A percentile compares a stretch with the other conserved stretches of the same genome.
Evolutionary conservation across 164 flowering plant genomes (phyloP).

Genomic region (Umbilicus rupestris): DNA sequence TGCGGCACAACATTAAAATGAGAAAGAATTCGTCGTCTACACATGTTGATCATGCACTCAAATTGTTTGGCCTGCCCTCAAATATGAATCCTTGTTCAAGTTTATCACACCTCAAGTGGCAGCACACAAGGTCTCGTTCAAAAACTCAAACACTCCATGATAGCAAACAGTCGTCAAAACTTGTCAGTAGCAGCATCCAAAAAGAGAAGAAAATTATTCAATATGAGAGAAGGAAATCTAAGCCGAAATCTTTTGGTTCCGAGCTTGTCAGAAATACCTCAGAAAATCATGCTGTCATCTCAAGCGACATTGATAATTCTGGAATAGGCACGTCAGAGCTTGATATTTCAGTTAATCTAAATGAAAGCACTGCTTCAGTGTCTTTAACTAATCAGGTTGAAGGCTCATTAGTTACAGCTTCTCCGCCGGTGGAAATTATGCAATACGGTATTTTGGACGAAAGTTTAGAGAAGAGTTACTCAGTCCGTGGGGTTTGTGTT

Average conservation of each 20-base stretch:
- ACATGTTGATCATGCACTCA: conserved; percentile 46
- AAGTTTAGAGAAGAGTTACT: not conserved
- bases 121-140: conserved; percentile 54
- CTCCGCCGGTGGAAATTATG: not conserved
- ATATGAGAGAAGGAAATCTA: conserved; percentile 44
- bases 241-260: conserved; percentile 15
- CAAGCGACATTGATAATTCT: conserved; percentile 12
- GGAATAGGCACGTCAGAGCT: conserved; percentile 5
- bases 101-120: conserved; percentile 47
- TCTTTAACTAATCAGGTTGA: conserved; percentile 5
- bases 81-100: conserved; percentile 21
- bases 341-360: conserved; percentile 1
- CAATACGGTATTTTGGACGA: not conserved
- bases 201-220: conserved; percentile 31
- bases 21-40: conserved; percentile 43
- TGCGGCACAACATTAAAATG: conserved; percentile 46
- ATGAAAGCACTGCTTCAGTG: not conserved
- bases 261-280: conserved; percentile 11
- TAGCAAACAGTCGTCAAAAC: conserved; percentile 13
- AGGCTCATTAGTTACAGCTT: conserved; percentile 14
- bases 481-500: not conserved
- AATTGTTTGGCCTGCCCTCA: conserved; percentile 42
- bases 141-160: conserved; percentile 22
- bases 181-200: conserved; percentile 13
- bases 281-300: conserved; percentile 12